Conservation (phyloP, 1,139 yeast genomes). For the Magnusiomyces paraingens region DNA sequence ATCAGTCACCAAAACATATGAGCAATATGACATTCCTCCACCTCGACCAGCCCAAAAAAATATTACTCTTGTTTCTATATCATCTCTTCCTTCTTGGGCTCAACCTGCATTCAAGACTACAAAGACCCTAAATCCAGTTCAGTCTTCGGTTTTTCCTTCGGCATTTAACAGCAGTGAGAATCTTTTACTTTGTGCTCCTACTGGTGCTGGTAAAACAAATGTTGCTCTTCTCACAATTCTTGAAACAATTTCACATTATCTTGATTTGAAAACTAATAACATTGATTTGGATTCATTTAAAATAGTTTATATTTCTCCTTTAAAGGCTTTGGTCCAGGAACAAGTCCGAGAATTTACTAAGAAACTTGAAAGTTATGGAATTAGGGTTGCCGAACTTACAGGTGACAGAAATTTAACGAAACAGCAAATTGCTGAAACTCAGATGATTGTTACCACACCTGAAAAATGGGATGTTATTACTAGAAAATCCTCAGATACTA, state of each 20-base stretch:
- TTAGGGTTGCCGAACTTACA: conserved; percentile 77
- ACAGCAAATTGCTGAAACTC: conserved; percentile 72
- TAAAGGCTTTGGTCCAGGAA: conserved; percentile 92
- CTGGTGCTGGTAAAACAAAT: conserved; percentile 98
- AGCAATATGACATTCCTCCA: conserved; percentile 83
- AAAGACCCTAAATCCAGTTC: conserved; percentile 66
- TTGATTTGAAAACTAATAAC: conserved; percentile 43
- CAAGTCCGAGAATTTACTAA: conserved; percentile 83
- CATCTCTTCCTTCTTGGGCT: conserved; percentile 76
- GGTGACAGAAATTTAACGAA: conserved; percentile 82
- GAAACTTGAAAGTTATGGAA: conserved; percentile 59
- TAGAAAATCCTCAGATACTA: conserved; percentile 61
- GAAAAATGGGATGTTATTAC: conserved; percentile 98
- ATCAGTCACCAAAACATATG: conserved; percentile 66
- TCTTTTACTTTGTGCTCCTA: conserved; percentile 86
- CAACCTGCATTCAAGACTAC: conserved; percentile 61
- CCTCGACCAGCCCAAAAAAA: conserved; percentile 43
- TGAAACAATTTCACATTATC: conserved; percentile 51
- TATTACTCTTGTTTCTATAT: conserved; percentile 51
- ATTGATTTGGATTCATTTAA: conserved; percentile 56
- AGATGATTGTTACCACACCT: conserved; percentile 85
- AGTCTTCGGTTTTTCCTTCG: conserved; percentile 70
- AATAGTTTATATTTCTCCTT: conserved; percentile 86
- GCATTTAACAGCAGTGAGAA: conserved; percentile 72
- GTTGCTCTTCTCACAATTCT: conserved; percentile 81